Base-by-base conservation (phyloP, 495 filamentous ascomycete genomes). In the Penicillium taxi region DNA sequence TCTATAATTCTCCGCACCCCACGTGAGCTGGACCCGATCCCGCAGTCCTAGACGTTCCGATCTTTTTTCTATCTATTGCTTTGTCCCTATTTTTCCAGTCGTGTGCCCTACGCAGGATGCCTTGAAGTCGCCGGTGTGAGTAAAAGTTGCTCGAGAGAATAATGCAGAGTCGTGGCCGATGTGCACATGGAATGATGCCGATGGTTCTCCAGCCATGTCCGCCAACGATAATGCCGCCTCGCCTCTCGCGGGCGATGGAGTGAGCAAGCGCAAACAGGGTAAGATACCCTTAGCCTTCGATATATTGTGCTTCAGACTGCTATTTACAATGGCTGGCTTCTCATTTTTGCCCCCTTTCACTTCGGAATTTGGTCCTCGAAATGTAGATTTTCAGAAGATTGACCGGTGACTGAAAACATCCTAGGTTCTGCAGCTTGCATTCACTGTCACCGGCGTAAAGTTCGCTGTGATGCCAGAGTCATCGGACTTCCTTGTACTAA, bases 381-480 rank as follows among this genome's bases (percentile, higher is more conserved):
- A 26, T 25, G 32, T 19, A 34, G 18, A 21, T 27, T 7, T 19
- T 36, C n/a, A 25, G 26, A 27, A 17, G 24, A 37, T 45, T 55
- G 25, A 53, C 32, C 17, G 28, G 36, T 45, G 43, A 42, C 39
- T 51, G 37, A 32, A 50, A 49, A 41, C 40, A 20, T 45, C 21
- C 32, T 49, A 67, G 64, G 61, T 40, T 58, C 61, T 6, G 64
- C 64, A 5, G 66, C 66, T 29, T 70, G 66, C 32, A 48, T 68
- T 21, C 66, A 70, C 41, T 70, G 66, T 31, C 66, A 70, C 50
- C 63, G 66, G 35, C 64, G 66, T 41, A 70, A 70, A 48, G 64
- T 70, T 33, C 64, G 64, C 47, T 70, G 66, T 35, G 66, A 70
- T 52, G 64, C 66, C 26, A 64, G 64, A 32, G 20, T 58, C 9